phyloP scores from a whole-genome alignment of 75 land plant species.

The Isoetes taiwanensis region DNA sequence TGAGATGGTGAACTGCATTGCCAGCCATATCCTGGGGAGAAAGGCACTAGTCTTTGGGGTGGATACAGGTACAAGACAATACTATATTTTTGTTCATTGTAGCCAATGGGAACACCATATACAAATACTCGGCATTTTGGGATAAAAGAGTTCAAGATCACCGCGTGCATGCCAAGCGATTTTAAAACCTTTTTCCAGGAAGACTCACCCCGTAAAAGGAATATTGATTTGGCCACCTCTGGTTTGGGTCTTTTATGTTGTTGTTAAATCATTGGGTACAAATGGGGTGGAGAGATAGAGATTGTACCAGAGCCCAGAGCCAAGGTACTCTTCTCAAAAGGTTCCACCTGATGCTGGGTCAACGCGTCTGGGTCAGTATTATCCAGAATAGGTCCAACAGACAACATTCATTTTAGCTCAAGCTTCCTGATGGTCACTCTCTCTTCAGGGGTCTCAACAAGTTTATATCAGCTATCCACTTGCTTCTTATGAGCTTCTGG shows the following conservation, averaged over 20 bases:
- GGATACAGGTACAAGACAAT: constrained; percentile 41
- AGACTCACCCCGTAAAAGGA: constrained; percentile 68
- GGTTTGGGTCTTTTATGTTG: constrained; percentile 75
- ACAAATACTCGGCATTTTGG: too few species aligned
- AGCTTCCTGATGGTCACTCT: too few species aligned
- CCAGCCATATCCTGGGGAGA: too few species aligned
- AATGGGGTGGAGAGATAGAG: constrained; percentile 76
- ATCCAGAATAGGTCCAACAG: too few species aligned
- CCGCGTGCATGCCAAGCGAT: constrained; percentile 47
- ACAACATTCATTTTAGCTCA: too few species aligned
- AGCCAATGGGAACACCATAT: too few species aligned
- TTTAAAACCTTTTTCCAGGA: constrained; percentile 88
- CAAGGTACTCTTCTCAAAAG: constrained; percentile 57
- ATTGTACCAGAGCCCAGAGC: constrained; percentile 48
- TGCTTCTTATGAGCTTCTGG: too few species aligned
- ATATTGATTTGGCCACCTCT: constrained; percentile 80
- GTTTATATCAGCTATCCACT: too few species aligned
- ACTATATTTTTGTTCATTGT: not conserved
- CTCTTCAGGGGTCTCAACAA: too few species aligned
- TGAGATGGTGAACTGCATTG: too few species aligned
- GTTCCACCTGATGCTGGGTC: constrained; percentile 34
- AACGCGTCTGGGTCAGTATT: not conserved
- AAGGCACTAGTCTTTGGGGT: constrained; percentile 61
- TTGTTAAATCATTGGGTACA: constrained; percentile 62
- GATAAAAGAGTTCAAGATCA: too few species aligned